phyloP scores from a whole-genome alignment of 805 yeast genomes.

The Kodamaea kaohsiungensis region DNA sequence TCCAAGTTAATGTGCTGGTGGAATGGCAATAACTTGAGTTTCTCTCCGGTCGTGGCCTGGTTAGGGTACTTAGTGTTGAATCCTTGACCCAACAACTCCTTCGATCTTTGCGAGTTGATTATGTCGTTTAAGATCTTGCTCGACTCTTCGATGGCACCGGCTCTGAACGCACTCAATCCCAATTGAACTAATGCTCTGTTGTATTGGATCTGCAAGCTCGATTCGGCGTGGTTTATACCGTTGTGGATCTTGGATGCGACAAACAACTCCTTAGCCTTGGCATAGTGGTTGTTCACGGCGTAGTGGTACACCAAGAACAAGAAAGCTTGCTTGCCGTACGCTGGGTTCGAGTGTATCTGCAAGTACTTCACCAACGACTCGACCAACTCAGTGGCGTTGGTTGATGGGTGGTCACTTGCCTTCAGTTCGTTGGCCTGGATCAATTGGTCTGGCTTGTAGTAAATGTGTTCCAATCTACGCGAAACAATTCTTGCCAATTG shows the following conservation, averaged over 20 bases:
- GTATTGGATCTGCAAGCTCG: constrained; percentile 85
- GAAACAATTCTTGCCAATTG: constrained; percentile 72
- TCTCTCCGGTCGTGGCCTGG: constrained; percentile 58
- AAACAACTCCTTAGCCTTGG: constrained; percentile 84
- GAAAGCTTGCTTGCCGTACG: constrained; percentile 79
- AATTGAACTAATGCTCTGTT: constrained; percentile 95
- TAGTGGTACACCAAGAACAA: constrained; percentile 85
- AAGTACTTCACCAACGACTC: constrained; percentile 65
- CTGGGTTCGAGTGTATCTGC: constrained; percentile 63
- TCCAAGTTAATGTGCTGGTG: constrained; percentile 98
- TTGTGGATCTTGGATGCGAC: constrained; percentile 83
- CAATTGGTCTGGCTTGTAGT: constrained; percentile 84
- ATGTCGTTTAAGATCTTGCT: constrained; percentile 87
- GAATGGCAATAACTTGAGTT: constrained; percentile 88
- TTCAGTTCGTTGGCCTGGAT: constrained; percentile 65
- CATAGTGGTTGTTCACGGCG: constrained; percentile 84
- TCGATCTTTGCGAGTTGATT: constrained; percentile 79
- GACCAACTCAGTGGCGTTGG: constrained; percentile 48
- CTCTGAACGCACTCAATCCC: constrained; percentile 93
- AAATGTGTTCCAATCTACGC: constrained; percentile 88
- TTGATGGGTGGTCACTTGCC: constrained; percentile 18
- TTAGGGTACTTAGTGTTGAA: constrained; percentile 64
- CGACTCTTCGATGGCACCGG: constrained; percentile 81
- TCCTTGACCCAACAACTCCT: constrained; percentile 94
- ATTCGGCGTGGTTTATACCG: constrained; percentile 80